Evolutionary conservation across 208 protist genomes (phyloP).

Genomic region (Leishmania arabica): DNA sequence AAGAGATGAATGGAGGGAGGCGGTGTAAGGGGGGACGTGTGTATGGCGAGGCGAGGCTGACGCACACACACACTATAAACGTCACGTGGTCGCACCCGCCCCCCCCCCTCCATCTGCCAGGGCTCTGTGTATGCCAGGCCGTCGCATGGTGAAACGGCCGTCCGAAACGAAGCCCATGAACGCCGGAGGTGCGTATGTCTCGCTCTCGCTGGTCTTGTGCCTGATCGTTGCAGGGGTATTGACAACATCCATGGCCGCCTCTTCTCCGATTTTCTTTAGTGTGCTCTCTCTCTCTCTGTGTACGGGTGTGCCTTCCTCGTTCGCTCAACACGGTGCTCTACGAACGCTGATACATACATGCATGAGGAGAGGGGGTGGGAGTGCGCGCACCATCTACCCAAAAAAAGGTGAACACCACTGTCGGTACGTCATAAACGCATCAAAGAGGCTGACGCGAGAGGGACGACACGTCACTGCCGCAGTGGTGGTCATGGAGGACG

Average conservation of each 20-base stretch:
- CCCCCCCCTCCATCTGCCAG: neutral
- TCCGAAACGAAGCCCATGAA: neutral
- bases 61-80: neutral
- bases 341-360: neutral
- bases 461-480: neutral
- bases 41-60: neutral
- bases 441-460: neutral
- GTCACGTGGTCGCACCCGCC: neutral
- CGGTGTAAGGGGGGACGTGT: neutral
- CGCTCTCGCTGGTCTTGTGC: neutral
- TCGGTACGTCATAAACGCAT: neutral
- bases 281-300: neutral
- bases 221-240: neutral
- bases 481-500: constrained; percentile 49
- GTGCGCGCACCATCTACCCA: neutral
- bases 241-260: neutral
- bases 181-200: neutral
- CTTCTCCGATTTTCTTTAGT: neutral
- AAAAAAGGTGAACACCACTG: neutral
- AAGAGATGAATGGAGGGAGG: neutral
- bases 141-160: neutral
- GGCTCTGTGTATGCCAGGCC: neutral
- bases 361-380: neutral
- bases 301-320: neutral
- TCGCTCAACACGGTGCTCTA: neutral